Evolutionary conservation across 2,329 filamentous ascomycete genomes (phyloP), one percentile per base, ranked within the genome.

Genomic region (Talaromyces funiculosus): DNA sequence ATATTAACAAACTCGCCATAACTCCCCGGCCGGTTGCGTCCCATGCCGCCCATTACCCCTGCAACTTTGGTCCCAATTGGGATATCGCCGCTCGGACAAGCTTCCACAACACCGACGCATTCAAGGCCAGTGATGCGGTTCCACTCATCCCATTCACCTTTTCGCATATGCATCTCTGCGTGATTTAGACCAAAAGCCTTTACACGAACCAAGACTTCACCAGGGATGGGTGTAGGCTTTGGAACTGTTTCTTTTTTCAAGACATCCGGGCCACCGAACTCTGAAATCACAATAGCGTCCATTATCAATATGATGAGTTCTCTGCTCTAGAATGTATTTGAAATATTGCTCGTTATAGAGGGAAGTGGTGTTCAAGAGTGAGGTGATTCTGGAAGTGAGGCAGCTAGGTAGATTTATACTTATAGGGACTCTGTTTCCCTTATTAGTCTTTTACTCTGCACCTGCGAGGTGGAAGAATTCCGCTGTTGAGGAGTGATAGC

Each of bases 161-260:
- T 72, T 22, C 77, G 73, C 76, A 79, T 79, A 64, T 79, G 74
- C 71, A 77, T 77, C 64, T 80, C 77, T 8, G 77, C 77, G 61
- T 78, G 75, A 62, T 79, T 78, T 42, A 78, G 62, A 3, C 77
- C 77, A 55, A 80, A 80, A 8, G 77, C 76, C 61, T 71, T 67
- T 42, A 78, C 70, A 7, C 24, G 45, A 7, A 47, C 42, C 42
- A 43, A 24, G 20, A 43, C 20, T 43, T 43, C 42, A 7, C 42
- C 42, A 43, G 6, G 20, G 42, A 24, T 12, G 12, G 20, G 42
- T 7, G 20, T 43, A 24, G 20, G 42, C 42, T 16, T 43, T 24
- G 20, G 42, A 6, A 43, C 42, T 24, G 20, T 24, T 20, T 43
- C 12, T 22, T 12, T 22, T 43, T 24, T 43, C 10, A 43, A 24